phyloP scores from a whole-genome alignment of 2,329 filamentous ascomycete genomes.

The Epichloe gansuensis region DNA sequence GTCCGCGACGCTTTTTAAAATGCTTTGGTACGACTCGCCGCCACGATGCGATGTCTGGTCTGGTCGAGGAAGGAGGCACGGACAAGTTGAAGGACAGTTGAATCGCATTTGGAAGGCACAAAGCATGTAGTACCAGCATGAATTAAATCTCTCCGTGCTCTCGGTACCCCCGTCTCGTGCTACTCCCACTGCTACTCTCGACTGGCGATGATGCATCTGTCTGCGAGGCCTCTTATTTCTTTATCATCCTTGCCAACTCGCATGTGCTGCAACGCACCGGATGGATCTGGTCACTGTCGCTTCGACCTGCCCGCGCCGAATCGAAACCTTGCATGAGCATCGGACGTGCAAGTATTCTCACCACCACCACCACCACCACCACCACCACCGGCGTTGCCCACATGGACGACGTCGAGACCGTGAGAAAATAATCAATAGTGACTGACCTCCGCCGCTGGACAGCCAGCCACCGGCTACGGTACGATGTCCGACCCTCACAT shows the following conservation, averaged over 20 bases:
- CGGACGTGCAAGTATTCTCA: neutral
- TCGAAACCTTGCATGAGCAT: neutral
- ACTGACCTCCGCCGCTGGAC: neutral
- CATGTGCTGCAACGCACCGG: neutral
- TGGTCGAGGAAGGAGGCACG: neutral
- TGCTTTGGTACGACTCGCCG: no score
- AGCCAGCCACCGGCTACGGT: neutral
- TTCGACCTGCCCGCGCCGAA: neutral
- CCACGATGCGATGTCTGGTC: no score
- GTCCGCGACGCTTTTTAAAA: no score
- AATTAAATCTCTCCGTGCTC: no score
- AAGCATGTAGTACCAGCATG: no score
- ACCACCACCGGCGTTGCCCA: no score
- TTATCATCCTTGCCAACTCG: no score
- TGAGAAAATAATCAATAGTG: neutral
- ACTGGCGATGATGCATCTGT: neutral
- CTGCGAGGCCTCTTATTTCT: neutral
- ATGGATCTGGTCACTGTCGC: constrained; percentile 2
- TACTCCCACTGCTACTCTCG: neutral
- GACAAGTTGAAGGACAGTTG: neutral
- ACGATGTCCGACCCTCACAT: neutral
- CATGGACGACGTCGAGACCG: neutral
- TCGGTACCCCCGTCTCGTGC: no score
- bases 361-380: neutral
- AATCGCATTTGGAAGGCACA: neutral